Evolutionary conservation across 73 alveolate species (phyloP), one percentile per base, ranked within the genome.

Genomic region (Paramecium octaurelia): DNA sequence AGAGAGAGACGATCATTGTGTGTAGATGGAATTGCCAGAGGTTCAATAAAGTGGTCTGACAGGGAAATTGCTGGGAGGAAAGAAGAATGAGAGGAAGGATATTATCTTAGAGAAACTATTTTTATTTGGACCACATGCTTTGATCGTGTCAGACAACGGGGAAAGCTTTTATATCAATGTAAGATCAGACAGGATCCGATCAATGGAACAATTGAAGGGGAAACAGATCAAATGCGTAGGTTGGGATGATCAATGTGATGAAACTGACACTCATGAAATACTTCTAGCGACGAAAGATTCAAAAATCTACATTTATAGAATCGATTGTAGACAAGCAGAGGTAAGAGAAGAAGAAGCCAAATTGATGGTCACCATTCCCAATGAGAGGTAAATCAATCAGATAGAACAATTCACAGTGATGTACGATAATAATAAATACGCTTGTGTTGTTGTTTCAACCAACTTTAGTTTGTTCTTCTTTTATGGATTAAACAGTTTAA

Each of bases 21-120:
- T 42, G 24, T 80, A 44, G 27, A 31, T 80, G 91, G 91, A 80
- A 44, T 80, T 80, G 54, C 91, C 91, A 43, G 91, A 80, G 21
- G 7, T 44, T 2, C 35, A 80, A 80, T 24, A 46, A 11, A 14
- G 36, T 35, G 91, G 91, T n/a, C 16, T 80, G 29, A 43, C 76
- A 20, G 70, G 50, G 6, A 42, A 43, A 21, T 21, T 73, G 16
- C 12, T 73, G 6, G 87, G 87, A 29, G 87, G 87, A 8, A 80
- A 48, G 7, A 44, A 44, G 54, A 40, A 40, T 10, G 70, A 40
- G 12, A 80, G 73, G 10, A 80, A 48, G 68, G 91, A 80, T 24
- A 44, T 80, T 7, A 23, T 80, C 44, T 80, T 80, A 24, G 91
- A 80, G 46, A 80, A 48, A 21, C 8, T 80, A 23, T 80, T 80